A percentile compares a stretch with the other conserved stretches of the same genome.
These are phyloP conservation scores for Phallus indusiatus DNA, from an alignment of 768 basidiomycete species.

Conservation along the genomic window DNA sequence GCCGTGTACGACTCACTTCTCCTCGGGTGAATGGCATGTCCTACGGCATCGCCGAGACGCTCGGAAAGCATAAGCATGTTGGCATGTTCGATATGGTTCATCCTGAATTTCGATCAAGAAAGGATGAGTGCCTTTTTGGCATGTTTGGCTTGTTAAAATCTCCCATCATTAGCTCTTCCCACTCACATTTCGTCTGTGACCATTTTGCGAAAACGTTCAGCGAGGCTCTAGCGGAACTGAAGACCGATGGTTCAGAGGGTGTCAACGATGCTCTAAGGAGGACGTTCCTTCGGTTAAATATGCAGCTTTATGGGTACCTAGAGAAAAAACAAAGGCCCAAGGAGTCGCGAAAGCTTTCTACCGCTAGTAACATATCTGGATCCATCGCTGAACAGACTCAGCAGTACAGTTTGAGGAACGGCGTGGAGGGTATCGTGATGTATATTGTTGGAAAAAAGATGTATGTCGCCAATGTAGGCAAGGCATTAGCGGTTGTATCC, in stretches of 20 bases:
- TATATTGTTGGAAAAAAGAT: conserved; percentile 74
- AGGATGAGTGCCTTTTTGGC: conserved; percentile 84
- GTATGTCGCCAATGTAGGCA: conserved; percentile 86
- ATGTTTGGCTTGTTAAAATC: conserved; percentile 70
- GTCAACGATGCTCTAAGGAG: conserved; percentile 74
- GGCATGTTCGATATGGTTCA: conserved; percentile 91
- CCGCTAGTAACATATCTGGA: conserved; percentile 37
- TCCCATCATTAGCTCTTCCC: conserved; percentile 50
- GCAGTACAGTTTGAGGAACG: conserved; percentile 42
- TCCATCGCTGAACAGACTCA: conserved; percentile 33
- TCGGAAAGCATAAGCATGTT: conserved; percentile 70
- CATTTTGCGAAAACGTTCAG: conserved; percentile 59
- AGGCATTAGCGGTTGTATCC: conserved; percentile 81
- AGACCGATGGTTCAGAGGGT: conserved; percentile 36
- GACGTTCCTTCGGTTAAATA: conserved; percentile 82
- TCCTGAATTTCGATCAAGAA: conserved; percentile 65
- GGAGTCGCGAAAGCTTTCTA: conserved; percentile 59
- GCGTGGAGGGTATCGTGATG: conserved; percentile 78
- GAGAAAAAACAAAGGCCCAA: conserved; percentile 25
- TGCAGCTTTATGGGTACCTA: conserved; percentile 62
- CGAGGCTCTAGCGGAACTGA: conserved; percentile 43
- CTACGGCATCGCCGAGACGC: conserved; percentile 91
- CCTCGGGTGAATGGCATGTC: conserved; percentile 87
- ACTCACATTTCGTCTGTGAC: conserved; percentile 81
- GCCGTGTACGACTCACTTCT: conserved; percentile 84